phyloP scores from a whole-genome alignment of 495 filamentous ascomycete species.

The Aspergillus homomorphus region DNA sequence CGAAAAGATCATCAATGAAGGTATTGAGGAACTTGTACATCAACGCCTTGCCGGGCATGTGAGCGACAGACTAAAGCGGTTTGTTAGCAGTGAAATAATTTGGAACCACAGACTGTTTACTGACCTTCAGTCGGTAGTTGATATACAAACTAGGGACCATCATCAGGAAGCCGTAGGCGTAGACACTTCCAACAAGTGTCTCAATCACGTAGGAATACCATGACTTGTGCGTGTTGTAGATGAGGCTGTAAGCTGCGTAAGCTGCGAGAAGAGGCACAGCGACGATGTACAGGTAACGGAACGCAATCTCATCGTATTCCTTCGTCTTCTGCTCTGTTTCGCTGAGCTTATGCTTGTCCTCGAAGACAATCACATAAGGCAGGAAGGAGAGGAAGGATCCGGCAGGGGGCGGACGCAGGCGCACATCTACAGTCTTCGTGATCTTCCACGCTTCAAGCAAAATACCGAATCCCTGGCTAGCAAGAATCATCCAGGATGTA shows the following conservation, averaged over 20 bases:
- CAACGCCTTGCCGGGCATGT: constrained; percentile 96
- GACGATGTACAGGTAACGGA: constrained; percentile 90
- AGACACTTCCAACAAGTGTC: constrained; percentile 91
- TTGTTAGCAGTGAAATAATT: constrained; percentile 13
- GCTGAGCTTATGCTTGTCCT: constrained; percentile 94
- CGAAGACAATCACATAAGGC: constrained; percentile 82
- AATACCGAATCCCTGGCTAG: constrained; percentile 89
- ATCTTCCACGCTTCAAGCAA: constrained; percentile 96
- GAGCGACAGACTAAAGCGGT: constrained; percentile 69
- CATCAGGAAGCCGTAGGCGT: constrained; percentile 98
- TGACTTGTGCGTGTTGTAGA: constrained; percentile 95
- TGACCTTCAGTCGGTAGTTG: constrained; percentile 88
- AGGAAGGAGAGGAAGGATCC: constrained; percentile 66
- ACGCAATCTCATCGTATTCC: constrained; percentile 96
- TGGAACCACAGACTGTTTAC: constrained; percentile 9
- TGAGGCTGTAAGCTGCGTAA: constrained; percentile 83
- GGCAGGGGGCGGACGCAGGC: constrained; percentile 64
- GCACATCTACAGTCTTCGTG: constrained; percentile 93
- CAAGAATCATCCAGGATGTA: constrained; percentile 98
- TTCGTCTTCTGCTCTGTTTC: constrained; percentile 97
- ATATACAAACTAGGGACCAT: constrained; percentile 98
- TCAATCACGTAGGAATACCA: constrained; percentile 95
- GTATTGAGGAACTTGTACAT: constrained; percentile 91
- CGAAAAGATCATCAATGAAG: constrained; percentile 85
- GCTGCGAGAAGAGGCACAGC: constrained; percentile 85